Evolutionary conservation across 2,329 filamentous ascomycete species (phyloP), one percentile per base, ranked within the genome.

Genomic region (Xylogone sp.): DNA sequence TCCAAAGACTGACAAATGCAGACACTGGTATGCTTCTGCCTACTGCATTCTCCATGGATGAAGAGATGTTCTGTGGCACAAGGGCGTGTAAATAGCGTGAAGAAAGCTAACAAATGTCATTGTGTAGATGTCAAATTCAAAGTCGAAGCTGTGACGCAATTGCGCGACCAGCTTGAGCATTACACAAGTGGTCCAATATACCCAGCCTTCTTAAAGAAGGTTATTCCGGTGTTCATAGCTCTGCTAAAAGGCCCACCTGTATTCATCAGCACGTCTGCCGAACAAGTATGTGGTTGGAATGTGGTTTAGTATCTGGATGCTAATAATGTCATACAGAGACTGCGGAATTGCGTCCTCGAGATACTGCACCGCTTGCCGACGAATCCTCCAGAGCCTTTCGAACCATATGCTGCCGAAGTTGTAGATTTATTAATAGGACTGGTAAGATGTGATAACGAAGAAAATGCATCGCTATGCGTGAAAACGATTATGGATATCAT

Each of bases 401-500:
- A 97, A 68, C 88, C 86, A 1, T 95, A 93, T 69, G 92, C 93
- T 39, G 81, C 85, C 58, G 90, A 95, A 66, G 86, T 96, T 54
- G 90, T 97, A 53, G 92, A 97, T 65, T 79, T 96, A 59, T 79
- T 97, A 56, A 93, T 97, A 84, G 81, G 83, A 50, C 75, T 99
- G 53, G 91, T 97, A 53, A 85, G 87, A 60, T 87, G 84, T 42
- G 94, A 99, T 70, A 99, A 99, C 63, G 94, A 99, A 71, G 94
- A 99, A 57, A 99, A 99, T 77, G 94, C 93, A 2, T 90, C 95
- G n/a, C 75, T 99, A 56, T 97, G 93, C 68, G 90, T 99, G 73
- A 99, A 99, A 76, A 96, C 93, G 13, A 90, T 96, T 48, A 97
- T 96, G 75, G 94, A 99, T 66, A 86, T 97, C 58, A 90, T 96